Evolutionary conservation across 768 basidiomycete species (phyloP).

Genomic region (Agaricus subrufescens): DNA sequence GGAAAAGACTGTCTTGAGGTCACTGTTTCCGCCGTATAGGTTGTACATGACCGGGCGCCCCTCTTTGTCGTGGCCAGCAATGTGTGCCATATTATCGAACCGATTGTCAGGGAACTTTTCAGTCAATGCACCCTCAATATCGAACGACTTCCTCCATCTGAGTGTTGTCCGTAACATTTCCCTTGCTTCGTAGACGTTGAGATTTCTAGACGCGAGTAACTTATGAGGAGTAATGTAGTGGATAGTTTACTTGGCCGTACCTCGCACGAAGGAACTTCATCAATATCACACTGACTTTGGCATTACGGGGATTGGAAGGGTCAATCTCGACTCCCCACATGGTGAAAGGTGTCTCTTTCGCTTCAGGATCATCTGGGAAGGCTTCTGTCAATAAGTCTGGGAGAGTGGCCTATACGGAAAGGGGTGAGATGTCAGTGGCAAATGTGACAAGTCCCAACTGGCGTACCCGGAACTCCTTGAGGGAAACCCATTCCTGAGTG

Average conservation of each 20-base stretch:
- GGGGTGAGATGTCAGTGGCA: not conserved
- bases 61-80: constrained; percentile 67
- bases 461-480: constrained; percentile 64
- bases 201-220: constrained; percentile 31
- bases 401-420: constrained; percentile 30
- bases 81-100: constrained; percentile 59
- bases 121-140: constrained; percentile 52
- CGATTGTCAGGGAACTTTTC: constrained; percentile 60
- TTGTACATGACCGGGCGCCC: constrained; percentile 77
- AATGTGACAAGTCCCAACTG: not conserved
- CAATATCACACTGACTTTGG: constrained; percentile 67
- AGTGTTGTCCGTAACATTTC: constrained; percentile 68
- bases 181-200: constrained; percentile 48
- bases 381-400: constrained; percentile 54
- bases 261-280: constrained; percentile 82
- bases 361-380: constrained; percentile 53
- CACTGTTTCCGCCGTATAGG: constrained; percentile 66
- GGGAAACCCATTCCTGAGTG: constrained; percentile 63
- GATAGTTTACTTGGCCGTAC: constrained; percentile 27
- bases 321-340: constrained; percentile 75
- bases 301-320: constrained; percentile 51
- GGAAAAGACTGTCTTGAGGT: constrained; percentile 68
- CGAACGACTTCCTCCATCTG: constrained; percentile 66
- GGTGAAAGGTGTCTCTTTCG: constrained; percentile 43
- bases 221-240: not conserved